A percentile compares a stretch with the other conserved stretches of the same genome.
These are phyloP conservation scores for Debaryomyces nepalensis DNA, from an alignment of 1,139 yeast species.

Conservation along the genomic window DNA sequence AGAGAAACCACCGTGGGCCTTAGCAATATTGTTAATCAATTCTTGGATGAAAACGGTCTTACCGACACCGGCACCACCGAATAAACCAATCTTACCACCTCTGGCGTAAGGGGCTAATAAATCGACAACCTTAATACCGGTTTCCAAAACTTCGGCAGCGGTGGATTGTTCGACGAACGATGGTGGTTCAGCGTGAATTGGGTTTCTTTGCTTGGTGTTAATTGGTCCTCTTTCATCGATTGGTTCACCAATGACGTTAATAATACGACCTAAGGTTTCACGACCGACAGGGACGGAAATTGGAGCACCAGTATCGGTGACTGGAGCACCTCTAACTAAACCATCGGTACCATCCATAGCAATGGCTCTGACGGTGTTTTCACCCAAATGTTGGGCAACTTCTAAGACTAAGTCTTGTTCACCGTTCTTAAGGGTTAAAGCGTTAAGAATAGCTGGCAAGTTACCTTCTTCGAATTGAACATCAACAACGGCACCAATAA, in stretches of 20 bases:
- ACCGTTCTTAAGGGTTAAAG: constrained; percentile 80
- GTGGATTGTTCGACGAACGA: constrained; percentile 96
- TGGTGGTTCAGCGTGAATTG: constrained; percentile 99
- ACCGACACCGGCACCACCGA: constrained; percentile 99
- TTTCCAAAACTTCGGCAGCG: constrained; percentile 96
- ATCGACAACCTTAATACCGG: constrained; percentile 99
- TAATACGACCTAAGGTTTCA: constrained; percentile 98
- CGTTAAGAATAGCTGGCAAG: constrained; percentile 96
- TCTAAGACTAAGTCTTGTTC: constrained; percentile 84
- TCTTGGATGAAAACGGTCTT: constrained; percentile 99
- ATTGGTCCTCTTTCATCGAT: constrained; percentile 99
- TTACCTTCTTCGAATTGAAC: constrained; percentile 98
- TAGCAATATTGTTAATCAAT: constrained; percentile 99
- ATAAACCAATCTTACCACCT: constrained; percentile 99
- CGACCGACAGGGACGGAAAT: constrained; percentile 99
- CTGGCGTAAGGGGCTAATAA: constrained; percentile 99
- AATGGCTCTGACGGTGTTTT: constrained; percentile 99
- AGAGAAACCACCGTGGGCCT: constrained; percentile 99
- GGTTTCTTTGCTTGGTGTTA: constrained; percentile 88
- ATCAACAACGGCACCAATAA: constrained; percentile 99
- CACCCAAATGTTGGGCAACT: constrained; percentile 99
- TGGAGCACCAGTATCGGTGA: constrained; percentile 96
- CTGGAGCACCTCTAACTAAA: constrained; percentile 96
- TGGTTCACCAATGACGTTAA: constrained; percentile 99
- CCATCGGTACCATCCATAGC: constrained; percentile 99